Evolutionary conservation across 495 filamentous ascomycete genomes (phyloP).

Genomic region (Trichodelitschia bisporula): DNA sequence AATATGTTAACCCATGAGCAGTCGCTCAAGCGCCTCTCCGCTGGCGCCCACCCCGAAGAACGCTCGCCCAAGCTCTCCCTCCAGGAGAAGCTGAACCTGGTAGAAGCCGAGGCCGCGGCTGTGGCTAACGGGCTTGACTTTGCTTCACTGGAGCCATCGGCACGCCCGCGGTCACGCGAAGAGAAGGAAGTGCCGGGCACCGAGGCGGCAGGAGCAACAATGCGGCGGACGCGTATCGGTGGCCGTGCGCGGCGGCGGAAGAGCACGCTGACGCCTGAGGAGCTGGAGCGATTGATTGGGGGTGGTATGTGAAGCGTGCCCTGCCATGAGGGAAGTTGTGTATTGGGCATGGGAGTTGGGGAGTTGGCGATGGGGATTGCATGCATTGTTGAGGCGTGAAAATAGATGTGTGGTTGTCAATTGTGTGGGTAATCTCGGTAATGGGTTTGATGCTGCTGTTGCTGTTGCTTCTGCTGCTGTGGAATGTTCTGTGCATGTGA

Average conservation of each 20-base stretch:
- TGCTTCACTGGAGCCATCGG: conserved; percentile 1
- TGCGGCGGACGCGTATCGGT: conserved; percentile 14
- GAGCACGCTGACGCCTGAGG: conserved; percentile 19
- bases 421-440: too few relatives aligned
- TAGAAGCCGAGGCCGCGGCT: conserved; percentile 16
- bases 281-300: conserved; percentile 13
- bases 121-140: too few relatives aligned
- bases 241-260: conserved; percentile 17
- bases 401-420: too few relatives aligned
- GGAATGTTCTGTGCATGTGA: too few relatives aligned
- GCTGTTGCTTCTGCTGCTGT: too few relatives aligned
- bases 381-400: too few relatives aligned
- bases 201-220: conserved; percentile 4
- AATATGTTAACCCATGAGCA: too few relatives aligned
- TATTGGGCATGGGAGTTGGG: too few relatives aligned
- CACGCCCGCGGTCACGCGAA: conserved; percentile 7
- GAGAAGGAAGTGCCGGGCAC: conserved; percentile 4
- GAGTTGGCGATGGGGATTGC: too few relatives aligned
- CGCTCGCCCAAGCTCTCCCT: conserved; percentile 14
- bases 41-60: conserved; percentile 10
- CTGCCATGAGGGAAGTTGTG: too few relatives aligned
- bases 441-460: too few relatives aligned
- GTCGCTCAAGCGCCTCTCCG: conserved; percentile 9
- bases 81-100: conserved; percentile 17
- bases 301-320: too few relatives aligned